phyloP scores from a whole-genome alignment of 305 asterid genomes.

The Ilex paraguariensis region DNA sequence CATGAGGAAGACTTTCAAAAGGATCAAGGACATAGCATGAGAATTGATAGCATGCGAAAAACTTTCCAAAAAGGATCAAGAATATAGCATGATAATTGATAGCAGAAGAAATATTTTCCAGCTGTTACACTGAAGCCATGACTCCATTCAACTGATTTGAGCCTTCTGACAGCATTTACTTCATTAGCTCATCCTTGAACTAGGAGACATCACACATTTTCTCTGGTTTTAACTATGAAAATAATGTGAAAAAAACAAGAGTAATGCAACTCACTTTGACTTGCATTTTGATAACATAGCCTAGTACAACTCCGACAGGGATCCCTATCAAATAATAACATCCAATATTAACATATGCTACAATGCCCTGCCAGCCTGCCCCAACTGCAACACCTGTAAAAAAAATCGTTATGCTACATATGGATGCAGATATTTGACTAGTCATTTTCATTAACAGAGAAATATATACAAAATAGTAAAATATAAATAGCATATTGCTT shows the following conservation, averaged over 20 bases:
- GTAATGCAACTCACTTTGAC: constrained; percentile 33
- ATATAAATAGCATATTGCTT: background rate
- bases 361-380: constrained; percentile 65
- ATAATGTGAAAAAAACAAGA: background rate
- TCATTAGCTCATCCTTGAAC: too few species aligned
- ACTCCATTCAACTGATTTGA: too few species aligned
- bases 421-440: background rate
- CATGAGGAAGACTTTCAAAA: too few species aligned
- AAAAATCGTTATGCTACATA: background rate
- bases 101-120: too few species aligned
- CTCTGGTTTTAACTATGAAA: background rate
- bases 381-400: constrained; percentile 61
- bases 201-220: too few species aligned
- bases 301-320: constrained; percentile 60
- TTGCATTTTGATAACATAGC: constrained; percentile 47
- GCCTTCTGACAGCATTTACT: background rate
- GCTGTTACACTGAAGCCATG: too few species aligned
- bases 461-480: background rate
- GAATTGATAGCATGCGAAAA: too few species aligned
- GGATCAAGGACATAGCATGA: too few species aligned
- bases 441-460: background rate
- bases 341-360: constrained; percentile 61
- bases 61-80: too few species aligned
- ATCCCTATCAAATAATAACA: constrained; percentile 64
- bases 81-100: too few species aligned